phyloP scores from a whole-genome alignment of 139 green algal species.

The Gonium pectorale region DNA sequence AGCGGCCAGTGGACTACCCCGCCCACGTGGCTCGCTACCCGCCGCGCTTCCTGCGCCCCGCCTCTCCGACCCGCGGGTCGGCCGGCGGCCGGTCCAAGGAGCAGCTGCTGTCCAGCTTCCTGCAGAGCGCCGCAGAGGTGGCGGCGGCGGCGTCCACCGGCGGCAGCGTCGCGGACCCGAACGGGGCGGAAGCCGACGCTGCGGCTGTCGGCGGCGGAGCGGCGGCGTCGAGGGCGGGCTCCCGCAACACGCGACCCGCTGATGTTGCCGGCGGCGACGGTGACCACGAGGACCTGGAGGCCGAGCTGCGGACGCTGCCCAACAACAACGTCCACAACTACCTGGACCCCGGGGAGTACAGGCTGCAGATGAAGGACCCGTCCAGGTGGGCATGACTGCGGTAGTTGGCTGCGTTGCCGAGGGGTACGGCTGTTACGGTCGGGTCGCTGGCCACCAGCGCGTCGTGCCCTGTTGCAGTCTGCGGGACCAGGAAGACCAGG shows the following conservation, averaged over 20 bases:
- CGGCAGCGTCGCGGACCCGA: conserved; percentile 34
- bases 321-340: conserved; percentile 60
- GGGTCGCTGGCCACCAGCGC: no score
- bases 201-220: background rate
- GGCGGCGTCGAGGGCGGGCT: background rate
- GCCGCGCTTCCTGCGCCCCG: conserved; percentile 11
- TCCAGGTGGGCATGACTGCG: background rate
- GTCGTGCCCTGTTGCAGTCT: no score
- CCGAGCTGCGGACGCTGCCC: background rate
- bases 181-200: background rate
- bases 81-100: background rate
- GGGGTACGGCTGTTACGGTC: background rate
- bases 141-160: conserved; percentile 10
- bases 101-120: conserved; percentile 16
- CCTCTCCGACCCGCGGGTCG: background rate
- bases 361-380: conserved; percentile 39
- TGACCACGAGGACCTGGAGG: conserved; percentile 6
- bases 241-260: no score
- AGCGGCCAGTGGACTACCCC: conserved; percentile 32
- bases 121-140: conserved; percentile 14
- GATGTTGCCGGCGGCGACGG: no score
- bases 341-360: conserved; percentile 48
- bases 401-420: background rate
- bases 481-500: no score
- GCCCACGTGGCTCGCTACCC: conserved; percentile 46